Conservation (phyloP, 768 basidiomycete species). For the Scleroderma citrinum region DNA sequence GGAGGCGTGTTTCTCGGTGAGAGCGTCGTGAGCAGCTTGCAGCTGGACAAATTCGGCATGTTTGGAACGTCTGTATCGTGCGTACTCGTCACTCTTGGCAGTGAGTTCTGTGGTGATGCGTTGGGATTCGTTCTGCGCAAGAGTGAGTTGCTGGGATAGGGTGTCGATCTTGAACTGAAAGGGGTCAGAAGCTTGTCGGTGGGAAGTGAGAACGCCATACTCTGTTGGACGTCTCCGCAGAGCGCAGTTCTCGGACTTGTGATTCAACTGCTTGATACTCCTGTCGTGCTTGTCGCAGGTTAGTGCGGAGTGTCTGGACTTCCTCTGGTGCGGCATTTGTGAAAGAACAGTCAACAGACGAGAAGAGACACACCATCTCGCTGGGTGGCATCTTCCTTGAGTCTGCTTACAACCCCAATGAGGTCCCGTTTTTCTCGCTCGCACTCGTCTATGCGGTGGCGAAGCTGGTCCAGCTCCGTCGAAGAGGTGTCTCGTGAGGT, state of each 20-base stretch:
- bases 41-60: conserved; percentile 71
- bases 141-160: conserved; percentile 72
- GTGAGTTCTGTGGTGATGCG: conserved; percentile 64
- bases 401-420: conserved; percentile 71
- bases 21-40: conserved; percentile 70
- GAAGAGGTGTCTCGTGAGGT: conserved; percentile 59
- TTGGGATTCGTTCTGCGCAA: conserved; percentile 71
- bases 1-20: conserved; percentile 61
- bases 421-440: conserved; percentile 92
- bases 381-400: conserved; percentile 69
- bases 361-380: conserved; percentile 56
- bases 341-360: background rate
- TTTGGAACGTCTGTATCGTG: conserved; percentile 76
- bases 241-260: conserved; percentile 66
- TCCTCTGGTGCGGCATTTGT: conserved; percentile 45
- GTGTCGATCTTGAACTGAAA: conserved; percentile 82
- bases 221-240: conserved; percentile 71
- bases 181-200: background rate
- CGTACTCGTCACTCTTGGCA: conserved; percentile 74
- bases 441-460: conserved; percentile 59
- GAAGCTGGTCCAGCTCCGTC: conserved; percentile 52
- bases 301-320: conserved; percentile 58
- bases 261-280: conserved; percentile 64
- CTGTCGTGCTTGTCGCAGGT: conserved; percentile 69
- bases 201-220: conserved; percentile 32